These are phyloP conservation scores for Pseudoscleropodium purum DNA, from an alignment of 225 moss, liverwort and hornwort species.

Conservation along the genomic window DNA sequence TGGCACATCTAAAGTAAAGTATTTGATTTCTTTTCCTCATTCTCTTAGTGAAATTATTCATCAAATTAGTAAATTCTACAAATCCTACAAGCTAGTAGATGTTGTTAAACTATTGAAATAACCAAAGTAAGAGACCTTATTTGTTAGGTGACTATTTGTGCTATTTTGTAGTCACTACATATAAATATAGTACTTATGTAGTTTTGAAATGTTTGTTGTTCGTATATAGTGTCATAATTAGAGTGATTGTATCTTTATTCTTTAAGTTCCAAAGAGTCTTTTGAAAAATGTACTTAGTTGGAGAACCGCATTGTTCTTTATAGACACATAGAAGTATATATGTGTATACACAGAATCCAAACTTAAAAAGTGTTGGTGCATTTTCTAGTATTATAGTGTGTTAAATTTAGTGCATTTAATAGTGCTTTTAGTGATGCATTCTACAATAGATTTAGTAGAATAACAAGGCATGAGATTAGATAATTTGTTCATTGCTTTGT, in stretches of 20 bases:
- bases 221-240: not conserved
- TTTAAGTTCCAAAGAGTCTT: not conserved
- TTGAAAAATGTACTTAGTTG: not conserved
- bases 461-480: not conserved
- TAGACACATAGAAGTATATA: too few relatives aligned
- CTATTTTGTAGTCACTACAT: not conserved
- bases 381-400: not conserved
- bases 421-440: rapidly evolving
- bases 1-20: not conserved
- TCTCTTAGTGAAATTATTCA: not conserved
- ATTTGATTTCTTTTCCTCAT: not conserved
- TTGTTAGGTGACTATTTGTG: not conserved
- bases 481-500: not conserved
- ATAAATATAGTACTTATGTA: not conserved
- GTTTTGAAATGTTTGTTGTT: not conserved
- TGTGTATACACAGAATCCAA: not conserved
- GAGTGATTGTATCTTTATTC: not conserved
- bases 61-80: not conserved
- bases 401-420: not conserved
- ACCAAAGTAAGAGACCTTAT: not conserved
- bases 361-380: not conserved
- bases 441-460: not conserved
- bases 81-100: not conserved
- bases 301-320: not conserved
- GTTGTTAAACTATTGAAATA: not conserved